Conservation (phyloP, 2,329 filamentous ascomycete genomes). For the Cercospora citrullina region DNA sequence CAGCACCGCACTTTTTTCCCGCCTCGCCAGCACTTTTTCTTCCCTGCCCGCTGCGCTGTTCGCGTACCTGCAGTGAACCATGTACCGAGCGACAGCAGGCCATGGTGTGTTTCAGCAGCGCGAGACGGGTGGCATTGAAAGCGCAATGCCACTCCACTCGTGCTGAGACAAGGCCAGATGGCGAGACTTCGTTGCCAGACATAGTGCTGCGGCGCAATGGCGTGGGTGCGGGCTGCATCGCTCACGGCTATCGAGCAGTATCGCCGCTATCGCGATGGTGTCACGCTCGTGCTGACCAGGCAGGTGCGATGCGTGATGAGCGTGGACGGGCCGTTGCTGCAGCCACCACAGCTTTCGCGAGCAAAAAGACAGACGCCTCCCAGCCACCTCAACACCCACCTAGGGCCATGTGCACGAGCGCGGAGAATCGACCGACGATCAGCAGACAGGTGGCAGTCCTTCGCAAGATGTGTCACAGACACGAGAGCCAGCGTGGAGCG, state of each 20-base stretch:
- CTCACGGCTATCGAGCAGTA: neutral
- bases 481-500: neutral
- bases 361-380: slow-evolving; percentile 4
- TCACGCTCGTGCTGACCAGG: slow-evolving; percentile 15
- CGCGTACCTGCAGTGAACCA: slow-evolving; percentile 24
- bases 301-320: neutral
- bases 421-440: neutral
- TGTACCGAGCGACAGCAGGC: slow-evolving; percentile 17
- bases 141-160: neutral
- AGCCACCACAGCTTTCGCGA: slow-evolving; percentile 4
- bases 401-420: neutral
- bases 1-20: neutral
- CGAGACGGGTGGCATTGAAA: neutral
- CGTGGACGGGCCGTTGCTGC: neutral
- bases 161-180: slow-evolving; percentile 4
- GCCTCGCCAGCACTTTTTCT: neutral
- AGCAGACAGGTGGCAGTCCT: neutral
- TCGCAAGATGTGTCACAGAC: neutral
- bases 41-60: slow-evolving; percentile 5
- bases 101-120: slow-evolving; percentile 6
- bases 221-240: neutral
- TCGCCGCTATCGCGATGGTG: slow-evolving; percentile 1
- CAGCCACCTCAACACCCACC: slow-evolving; percentile 4
- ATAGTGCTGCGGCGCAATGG: neutral
- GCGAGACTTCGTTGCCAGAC: neutral